Evolutionary conservation across 2,329 filamentous ascomycete genomes (phyloP).

Genomic region (Exophiala oligosperma): DNA sequence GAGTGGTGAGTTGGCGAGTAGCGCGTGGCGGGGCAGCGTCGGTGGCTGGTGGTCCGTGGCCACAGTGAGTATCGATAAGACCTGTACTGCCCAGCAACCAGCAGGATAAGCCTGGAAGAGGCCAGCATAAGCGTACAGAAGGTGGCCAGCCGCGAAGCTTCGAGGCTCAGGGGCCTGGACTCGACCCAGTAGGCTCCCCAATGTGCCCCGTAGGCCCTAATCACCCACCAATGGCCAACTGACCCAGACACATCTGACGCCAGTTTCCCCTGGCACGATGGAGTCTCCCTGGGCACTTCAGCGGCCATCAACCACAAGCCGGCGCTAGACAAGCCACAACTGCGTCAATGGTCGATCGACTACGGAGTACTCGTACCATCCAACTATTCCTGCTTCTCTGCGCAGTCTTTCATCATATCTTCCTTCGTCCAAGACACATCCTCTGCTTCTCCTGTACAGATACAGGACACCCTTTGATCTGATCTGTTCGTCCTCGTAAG

Average conservation of each 20-base stretch:
- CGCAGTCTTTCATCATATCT: not conserved
- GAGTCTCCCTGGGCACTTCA: too few species aligned
- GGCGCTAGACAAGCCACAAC: constrained; percentile 23
- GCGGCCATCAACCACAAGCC: not conserved
- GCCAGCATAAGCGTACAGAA: too few species aligned
- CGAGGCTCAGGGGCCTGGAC: not conserved
- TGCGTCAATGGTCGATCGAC: constrained; percentile 22
- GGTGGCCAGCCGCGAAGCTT: not conserved
- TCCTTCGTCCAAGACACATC: too few species aligned
- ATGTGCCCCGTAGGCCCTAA: too few species aligned
- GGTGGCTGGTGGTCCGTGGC: constrained; percentile 2
- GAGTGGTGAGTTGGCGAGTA: too few species aligned
- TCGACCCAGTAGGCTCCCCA: too few species aligned
- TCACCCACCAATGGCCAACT: too few species aligned
- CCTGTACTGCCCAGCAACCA: constrained; percentile 13
- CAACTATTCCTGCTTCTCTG: constrained; percentile 2
- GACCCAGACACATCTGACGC: not conserved
- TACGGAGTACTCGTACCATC: not conserved
- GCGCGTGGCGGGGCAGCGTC: not conserved
- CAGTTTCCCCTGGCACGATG: not conserved
- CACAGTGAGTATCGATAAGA: constrained; percentile 21
- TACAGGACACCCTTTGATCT: too few species aligned
- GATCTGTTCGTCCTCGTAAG: not conserved
- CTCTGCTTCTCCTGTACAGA: too few species aligned
- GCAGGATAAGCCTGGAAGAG: not conserved